Evolutionary conservation across 2,329 filamentous ascomycete genomes (phyloP).

Genomic region (Diaporthe sp.): DNA sequence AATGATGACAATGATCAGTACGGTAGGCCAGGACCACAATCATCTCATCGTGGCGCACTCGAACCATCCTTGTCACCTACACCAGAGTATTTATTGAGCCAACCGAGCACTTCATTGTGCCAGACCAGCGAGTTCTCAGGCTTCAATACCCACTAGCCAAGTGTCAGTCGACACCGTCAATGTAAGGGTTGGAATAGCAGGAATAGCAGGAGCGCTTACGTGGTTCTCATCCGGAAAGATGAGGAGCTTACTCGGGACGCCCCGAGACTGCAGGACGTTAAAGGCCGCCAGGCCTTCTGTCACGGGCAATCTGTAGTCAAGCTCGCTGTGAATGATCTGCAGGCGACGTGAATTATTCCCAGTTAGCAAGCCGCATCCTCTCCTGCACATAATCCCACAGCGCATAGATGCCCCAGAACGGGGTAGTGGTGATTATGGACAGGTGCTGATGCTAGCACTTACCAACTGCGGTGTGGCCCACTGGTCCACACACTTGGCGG

Average conservation of each 20-base stretch:
- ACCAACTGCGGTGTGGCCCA: conserved; percentile 91
- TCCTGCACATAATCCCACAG: neutral
- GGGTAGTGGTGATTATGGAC: too few species aligned
- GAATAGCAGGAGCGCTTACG: conserved; percentile 21
- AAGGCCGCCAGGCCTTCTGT: conserved; percentile 74
- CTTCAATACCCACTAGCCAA: conserved; percentile 66
- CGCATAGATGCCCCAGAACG: too few species aligned
- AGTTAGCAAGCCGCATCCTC: neutral
- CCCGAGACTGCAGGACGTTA: conserved; percentile 75
- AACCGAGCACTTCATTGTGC: conserved; percentile 75
- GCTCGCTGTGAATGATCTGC: conserved; percentile 74
- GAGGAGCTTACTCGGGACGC: conserved; percentile 75
- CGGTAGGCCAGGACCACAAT: neutral
- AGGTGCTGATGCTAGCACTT: conserved; percentile 36
- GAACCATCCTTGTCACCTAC: conserved; percentile 34
- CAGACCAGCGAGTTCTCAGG: conserved; percentile 76
- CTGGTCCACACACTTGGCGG: conserved; percentile 69
- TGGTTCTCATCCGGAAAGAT: conserved; percentile 81
- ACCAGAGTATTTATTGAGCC: conserved; percentile 67
- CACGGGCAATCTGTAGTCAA: conserved; percentile 68
- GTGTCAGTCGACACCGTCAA: neutral
- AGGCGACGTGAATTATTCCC: neutral
- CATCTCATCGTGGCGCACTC: neutral
- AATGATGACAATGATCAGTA: neutral
- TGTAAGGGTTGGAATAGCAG: too few species aligned